Evolutionary conservation across 192 early-diverging fungal genomes (phyloP), one percentile per base, ranked within the genome.

Genomic region (Neocallimastix lanati): DNA sequence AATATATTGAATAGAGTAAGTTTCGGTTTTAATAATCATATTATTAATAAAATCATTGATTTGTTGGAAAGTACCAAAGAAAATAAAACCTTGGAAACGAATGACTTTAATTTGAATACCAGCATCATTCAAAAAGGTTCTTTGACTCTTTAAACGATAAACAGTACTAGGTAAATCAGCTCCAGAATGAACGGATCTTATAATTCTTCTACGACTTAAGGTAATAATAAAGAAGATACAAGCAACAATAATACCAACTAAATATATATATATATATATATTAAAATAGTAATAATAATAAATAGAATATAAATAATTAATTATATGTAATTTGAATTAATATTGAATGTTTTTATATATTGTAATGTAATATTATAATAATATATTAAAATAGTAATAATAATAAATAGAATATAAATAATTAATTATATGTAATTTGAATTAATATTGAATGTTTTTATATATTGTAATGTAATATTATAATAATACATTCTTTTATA

Each of bases 161-260:
- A 50, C 40, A 21, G 40, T 50, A 50, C 78, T 79, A 6, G 77
- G 77, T 78, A 40, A 78, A 21, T 40, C 77, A 21, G 77, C n/a
- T 11, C 30, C 30, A 78, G n/a, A 11, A 78, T 76, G 50, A n/a
- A 67, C 50, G 11, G 50, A 67, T 67, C 50, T 67, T 25, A 67
- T 67, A 67, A 67, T 67, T n/a, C 18, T 67, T 67, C 50, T 67
- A 67, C 50, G 50, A 67, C 50, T 77, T 21, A 29, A 77, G 13
- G 50, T 85, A 3, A 94, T 86, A 15, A 96, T 94, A 85, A 99
- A 99, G 86, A 98, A 98, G 33, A 98, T 84, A 83, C 95, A 97
- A 11, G 98, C 94, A 81, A 97, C 85, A 4, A 98, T 83, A 29
- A 99, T 93, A 15, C 98, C 98, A 29, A 96, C 82, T 77, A 97